phyloP scores from a whole-genome alignment of 345 rosid genomes.

The Carallia brachiata region DNA sequence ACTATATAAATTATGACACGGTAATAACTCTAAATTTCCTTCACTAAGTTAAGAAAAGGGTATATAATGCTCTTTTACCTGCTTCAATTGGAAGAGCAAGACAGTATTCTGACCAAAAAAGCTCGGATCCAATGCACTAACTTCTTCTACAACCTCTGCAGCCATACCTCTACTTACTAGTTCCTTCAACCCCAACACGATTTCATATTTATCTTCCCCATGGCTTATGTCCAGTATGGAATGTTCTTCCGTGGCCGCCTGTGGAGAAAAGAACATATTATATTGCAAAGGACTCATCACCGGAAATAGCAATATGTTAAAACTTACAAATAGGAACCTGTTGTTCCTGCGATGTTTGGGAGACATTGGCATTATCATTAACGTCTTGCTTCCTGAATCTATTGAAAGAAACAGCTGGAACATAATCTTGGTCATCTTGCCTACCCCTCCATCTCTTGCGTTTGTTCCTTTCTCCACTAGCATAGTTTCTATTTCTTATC shows the following conservation, averaged over 20 bases:
- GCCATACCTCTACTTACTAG: conserved; percentile 82
- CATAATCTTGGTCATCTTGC: conserved; percentile 49
- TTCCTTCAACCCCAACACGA: conserved; percentile 75
- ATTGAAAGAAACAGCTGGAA: conserved; percentile 39
- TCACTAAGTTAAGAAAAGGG: too few species aligned
- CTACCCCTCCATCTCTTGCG: conserved; percentile 97
- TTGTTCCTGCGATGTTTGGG: conserved; percentile 25
- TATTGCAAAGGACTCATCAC: conserved; percentile 10
- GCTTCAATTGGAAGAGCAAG: conserved; percentile 85
- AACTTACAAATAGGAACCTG: conserved; percentile 33
- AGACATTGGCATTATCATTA: not conserved
- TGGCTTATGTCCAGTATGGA: conserved; percentile 15
- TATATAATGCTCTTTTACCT: conserved; percentile 37
- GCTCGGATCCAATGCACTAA: conserved; percentile 67
- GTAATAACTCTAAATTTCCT: not conserved
- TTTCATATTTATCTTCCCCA: conserved; percentile 59
- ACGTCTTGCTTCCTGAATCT: conserved; percentile 42
- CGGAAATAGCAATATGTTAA: conserved; percentile 2
- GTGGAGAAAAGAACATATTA: conserved; percentile 12
- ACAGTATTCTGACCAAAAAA: conserved; percentile 64
- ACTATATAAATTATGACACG: not conserved
- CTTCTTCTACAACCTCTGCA: conserved; percentile 72
- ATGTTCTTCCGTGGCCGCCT: conserved; percentile 32
- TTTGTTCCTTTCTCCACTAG: conserved; percentile 65
- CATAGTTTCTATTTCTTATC: conserved; percentile 47